Evolutionary conservation across 805 yeast species (phyloP).

Genomic region (Ogataea nonfermentans): DNA sequence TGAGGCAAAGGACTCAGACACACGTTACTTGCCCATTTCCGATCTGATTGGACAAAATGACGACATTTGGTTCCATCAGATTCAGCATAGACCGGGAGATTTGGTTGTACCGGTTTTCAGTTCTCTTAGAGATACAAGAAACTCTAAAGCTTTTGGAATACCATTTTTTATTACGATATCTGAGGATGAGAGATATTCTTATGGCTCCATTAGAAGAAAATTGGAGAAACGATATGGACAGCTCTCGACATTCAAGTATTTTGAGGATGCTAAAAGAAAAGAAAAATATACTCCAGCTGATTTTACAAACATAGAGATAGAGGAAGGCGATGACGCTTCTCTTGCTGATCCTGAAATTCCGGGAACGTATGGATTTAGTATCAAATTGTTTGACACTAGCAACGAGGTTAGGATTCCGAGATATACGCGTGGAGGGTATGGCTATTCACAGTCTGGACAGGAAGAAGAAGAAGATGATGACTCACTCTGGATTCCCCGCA

Average conservation of each 20-base stretch:
- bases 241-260: constrained; percentile 44
- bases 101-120: constrained; percentile 62
- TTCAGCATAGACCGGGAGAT: constrained; percentile 43
- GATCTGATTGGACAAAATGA: constrained; percentile 67
- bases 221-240: constrained; percentile 49
- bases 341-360: constrained; percentile 51
- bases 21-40: constrained; percentile 62
- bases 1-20: constrained; percentile 51
- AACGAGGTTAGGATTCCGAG: constrained; percentile 23
- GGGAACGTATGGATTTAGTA: constrained; percentile 47
- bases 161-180: constrained; percentile 71
- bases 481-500: constrained; percentile 44
- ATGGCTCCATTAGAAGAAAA: constrained; percentile 56
- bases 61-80: constrained; percentile 58
- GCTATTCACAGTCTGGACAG: constrained; percentile 8
- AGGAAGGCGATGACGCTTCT: constrained; percentile 40
- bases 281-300: constrained; percentile 21
- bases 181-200: constrained; percentile 51
- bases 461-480: constrained; percentile 29
- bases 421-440: constrained; percentile 13
- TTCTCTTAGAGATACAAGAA: constrained; percentile 35
- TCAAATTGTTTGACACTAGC: constrained; percentile 41
- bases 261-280: constrained; percentile 27
- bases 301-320: constrained; percentile 28
- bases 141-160: constrained; percentile 58